Base-by-base conservation (phyloP, 805 yeast genomes). In the Candida vartiovaarae region DNA sequence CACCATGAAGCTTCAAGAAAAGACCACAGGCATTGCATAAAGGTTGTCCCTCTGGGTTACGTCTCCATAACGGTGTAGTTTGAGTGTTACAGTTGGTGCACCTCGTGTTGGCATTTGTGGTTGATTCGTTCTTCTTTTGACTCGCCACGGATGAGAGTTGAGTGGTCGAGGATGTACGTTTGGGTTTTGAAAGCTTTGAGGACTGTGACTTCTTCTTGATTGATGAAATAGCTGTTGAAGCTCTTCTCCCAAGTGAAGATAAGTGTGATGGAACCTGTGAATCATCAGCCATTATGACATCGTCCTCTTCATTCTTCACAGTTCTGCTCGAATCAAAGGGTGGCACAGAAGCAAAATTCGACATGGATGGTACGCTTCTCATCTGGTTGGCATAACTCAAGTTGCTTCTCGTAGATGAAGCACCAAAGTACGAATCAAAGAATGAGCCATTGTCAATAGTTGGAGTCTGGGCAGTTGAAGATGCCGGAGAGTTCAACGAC, bases 11-110 rank as follows among this genome's bases (percentile, higher is more conserved):
- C 63, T 91, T 91, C 57, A 86, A 74, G 55, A 91, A 91, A 47
- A 91, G 68, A 0, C 98, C 99, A 68, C 99, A 91, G 0, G 99
- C 98, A 63, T 91, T 91, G 66, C 98, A 91, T 46, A 91, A 68
- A 0, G 96, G 95, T 56, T 86, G 83, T 2, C 97, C 97, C 46
- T 85, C 86, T 0, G 95, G 89, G 55, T 88, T 87, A 40, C 97
- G 72, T 54, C 99, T 71, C 99, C 99, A 91, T 15, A 91, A 64
- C 1, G 99, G 99, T 0, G 99, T 91, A 15, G 95, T 89, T 50
- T 75, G 79, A 0, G 99, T 91, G 56, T 84, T 82, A 64, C 99
- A 91, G 64, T 91, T 91, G 15, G 91, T 81, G 64, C 98, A 91
- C 38, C 60, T 49, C 3, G 59, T 58, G 38, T 52, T 55, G 8